Percentiles rank a stretch among this genome's conserved stretches.
Evolutionary conservation across 441 rosid species (phyloP).

Genomic region (Gossypium schwendimanii): DNA sequence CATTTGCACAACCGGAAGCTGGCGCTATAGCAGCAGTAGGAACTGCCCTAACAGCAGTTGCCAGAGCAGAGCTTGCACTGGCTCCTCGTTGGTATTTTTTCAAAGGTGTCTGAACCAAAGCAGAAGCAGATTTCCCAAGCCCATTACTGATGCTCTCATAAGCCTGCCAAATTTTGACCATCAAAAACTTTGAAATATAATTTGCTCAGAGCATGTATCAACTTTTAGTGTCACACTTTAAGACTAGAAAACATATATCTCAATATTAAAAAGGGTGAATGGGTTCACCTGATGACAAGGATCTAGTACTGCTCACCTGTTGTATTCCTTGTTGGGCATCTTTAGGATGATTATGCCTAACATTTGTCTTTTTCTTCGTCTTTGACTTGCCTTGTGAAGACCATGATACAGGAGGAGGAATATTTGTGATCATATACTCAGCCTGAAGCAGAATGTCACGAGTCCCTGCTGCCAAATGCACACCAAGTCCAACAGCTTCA

Average conservation of each 20-base stretch:
- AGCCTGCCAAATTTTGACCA: conserved; percentile 49
- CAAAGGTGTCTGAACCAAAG: conserved; percentile 74
- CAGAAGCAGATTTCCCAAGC: conserved; percentile 82
- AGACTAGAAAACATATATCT: neutral
- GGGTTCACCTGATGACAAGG: neutral
- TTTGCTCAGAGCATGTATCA: neutral
- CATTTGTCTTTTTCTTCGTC: conserved; percentile 38
- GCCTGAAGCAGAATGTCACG: conserved; percentile 79
- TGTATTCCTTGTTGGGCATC: conserved; percentile 86
- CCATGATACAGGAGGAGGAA: conserved; percentile 51
- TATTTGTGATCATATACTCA: conserved; percentile 51
- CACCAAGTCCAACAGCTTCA: conserved; percentile 95
- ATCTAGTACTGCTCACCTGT: conserved; percentile 45
- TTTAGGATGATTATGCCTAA: conserved; percentile 76
- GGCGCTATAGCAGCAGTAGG: conserved; percentile 97
- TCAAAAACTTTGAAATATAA: conserved; percentile 4
- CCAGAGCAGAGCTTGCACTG: conserved; percentile 79
- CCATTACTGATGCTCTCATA: conserved; percentile 82
- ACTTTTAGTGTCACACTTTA: neutral
- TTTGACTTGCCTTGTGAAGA: conserved; percentile 32
- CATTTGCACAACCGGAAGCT: conserved; percentile 79
- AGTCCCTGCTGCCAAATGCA: conserved; percentile 91
- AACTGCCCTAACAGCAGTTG: conserved; percentile 70
- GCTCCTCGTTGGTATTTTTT: conserved; percentile 85
- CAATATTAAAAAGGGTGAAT: neutral